Evolutionary conservation across 768 basidiomycete genomes (phyloP).

Genomic region (Boletus huronensis): DNA sequence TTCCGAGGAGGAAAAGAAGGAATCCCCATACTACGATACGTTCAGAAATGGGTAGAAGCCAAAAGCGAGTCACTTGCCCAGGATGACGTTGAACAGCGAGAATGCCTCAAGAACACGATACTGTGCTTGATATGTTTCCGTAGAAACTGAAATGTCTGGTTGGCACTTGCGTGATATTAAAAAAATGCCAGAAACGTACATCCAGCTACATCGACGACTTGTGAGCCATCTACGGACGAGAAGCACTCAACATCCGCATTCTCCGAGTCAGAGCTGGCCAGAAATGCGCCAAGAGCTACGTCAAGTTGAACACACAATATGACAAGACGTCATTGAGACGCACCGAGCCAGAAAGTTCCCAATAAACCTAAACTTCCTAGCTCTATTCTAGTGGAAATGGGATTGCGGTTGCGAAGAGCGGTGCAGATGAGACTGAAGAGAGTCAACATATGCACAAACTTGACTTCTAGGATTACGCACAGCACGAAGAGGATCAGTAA

Average conservation of each 20-base stretch:
- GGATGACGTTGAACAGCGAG: constrained; percentile 70
- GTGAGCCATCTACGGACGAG: constrained; percentile 48
- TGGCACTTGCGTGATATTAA: constrained; percentile 1
- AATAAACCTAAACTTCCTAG: constrained; percentile 65
- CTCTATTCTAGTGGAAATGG: constrained; percentile 76
- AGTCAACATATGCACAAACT: constrained; percentile 1
- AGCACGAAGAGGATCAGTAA: constrained; percentile 64
- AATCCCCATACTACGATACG: constrained; percentile 44
- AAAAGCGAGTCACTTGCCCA: constrained; percentile 44
- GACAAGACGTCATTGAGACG: constrained; percentile 23
- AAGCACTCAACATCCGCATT: constrained; percentile 82
- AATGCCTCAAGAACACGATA: constrained; percentile 81
- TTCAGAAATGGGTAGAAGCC: constrained; percentile 3
- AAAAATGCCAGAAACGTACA: constrained; percentile 46
- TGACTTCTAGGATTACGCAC: constrained; percentile 39
- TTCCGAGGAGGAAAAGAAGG: constrained; percentile 42
- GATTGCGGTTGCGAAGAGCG: constrained; percentile 63
- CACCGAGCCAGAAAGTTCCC: constrained; percentile 79
- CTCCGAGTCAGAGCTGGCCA: constrained; percentile 72
- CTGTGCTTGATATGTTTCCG: constrained; percentile 86
- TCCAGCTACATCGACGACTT: constrained; percentile 56
- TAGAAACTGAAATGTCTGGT: constrained; percentile 53
- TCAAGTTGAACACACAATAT: constrained; percentile 10
- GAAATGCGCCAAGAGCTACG: constrained; percentile 68
- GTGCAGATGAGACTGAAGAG: constrained; percentile 57